phyloP scores from a whole-genome alignment of 176 grass and related monocot species.

The Eragrostis curvula region DNA sequence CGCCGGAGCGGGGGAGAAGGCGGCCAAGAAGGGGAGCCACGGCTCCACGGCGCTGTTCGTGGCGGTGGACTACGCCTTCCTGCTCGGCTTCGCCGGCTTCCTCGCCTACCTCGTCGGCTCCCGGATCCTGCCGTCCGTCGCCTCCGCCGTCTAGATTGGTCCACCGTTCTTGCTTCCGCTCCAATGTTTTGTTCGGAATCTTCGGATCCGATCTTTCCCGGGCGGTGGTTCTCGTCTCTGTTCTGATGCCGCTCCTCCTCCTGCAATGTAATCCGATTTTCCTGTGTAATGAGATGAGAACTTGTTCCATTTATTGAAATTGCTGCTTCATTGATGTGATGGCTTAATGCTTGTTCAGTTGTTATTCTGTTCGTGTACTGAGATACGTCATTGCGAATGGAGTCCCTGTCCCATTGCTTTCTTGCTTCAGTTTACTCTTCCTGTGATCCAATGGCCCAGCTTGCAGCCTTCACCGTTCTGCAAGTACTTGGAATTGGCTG shows the following conservation, averaged over 20 bases:
- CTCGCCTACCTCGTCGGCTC: conserved; percentile 83
- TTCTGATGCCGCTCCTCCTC: neutral
- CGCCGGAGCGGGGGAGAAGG: neutral
- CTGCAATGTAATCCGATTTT: neutral
- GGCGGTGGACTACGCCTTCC: conserved; percentile 81
- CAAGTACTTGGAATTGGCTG: neutral
- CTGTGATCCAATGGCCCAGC: neutral
- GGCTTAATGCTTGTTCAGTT: neutral
- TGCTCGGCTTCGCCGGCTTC: conserved; percentile 76
- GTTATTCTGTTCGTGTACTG: neutral
- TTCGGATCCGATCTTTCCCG: conserved; percentile 22
- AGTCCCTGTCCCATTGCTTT: neutral
- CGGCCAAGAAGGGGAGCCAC: conserved; percentile 41
- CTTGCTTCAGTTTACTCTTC: neutral
- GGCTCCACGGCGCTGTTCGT: conserved; percentile 84
- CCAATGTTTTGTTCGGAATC: conserved; percentile 1
- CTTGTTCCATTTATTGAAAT: neutral
- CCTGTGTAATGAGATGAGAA: conserved; percentile 1
- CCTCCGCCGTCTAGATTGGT: conserved; percentile 23
- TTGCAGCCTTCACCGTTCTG: neutral
- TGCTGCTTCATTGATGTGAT: neutral
- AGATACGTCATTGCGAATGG: neutral
- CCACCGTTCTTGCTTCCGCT: too few species aligned
- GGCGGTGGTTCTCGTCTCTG: neutral
- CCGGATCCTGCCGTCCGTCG: conserved; percentile 50